Percentiles rank a stretch among this genome's conserved stretches.
Conservation (phyloP, 805 yeast species). For the Ogataea populi-albae region DNA sequence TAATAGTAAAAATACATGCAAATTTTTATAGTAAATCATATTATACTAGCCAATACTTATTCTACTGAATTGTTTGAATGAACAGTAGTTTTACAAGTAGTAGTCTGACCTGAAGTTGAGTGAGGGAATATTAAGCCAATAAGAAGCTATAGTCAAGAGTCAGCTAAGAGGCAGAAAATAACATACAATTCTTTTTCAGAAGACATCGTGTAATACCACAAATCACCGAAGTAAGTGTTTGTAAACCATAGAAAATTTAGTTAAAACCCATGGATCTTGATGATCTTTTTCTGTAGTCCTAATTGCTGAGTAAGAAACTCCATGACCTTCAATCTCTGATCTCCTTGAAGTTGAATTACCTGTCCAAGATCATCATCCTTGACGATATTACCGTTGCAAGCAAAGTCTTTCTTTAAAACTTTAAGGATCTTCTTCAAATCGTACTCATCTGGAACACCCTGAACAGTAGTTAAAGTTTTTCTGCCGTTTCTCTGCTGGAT, state of each 20-base stretch:
- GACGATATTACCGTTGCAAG: slow-evolving; percentile 97
- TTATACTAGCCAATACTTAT: too few species aligned
- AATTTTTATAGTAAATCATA: too few species aligned
- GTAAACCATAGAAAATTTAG: neutral
- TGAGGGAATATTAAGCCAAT: too few species aligned
- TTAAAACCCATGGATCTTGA: slow-evolving; percentile 97
- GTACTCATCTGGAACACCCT: slow-evolving; percentile 93
- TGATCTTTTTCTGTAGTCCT: slow-evolving; percentile 90
- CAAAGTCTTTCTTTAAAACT: slow-evolving; percentile 95
- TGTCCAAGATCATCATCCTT: slow-evolving; percentile 96
- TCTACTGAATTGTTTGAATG: neutral
- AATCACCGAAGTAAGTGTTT: neutral
- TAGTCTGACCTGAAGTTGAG: too few species aligned
- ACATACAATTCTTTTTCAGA: too few species aligned
- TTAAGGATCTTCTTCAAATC: slow-evolving; percentile 91
- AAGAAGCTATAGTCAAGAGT: too few species aligned
- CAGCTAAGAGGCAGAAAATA: too few species aligned
- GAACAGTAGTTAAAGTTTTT: slow-evolving; percentile 96
- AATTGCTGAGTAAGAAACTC: slow-evolving; percentile 86
- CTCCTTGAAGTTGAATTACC: slow-evolving; percentile 97
- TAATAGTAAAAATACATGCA: too few species aligned
- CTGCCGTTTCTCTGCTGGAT: slow-evolving; percentile 99
- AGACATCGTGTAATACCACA: too few species aligned
- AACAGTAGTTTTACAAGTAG: neutral
- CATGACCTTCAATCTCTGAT: slow-evolving; percentile 94